Evolutionary conservation across 805 yeast genomes (phyloP).

Genomic region (Jamesozyma gamospora): DNA sequence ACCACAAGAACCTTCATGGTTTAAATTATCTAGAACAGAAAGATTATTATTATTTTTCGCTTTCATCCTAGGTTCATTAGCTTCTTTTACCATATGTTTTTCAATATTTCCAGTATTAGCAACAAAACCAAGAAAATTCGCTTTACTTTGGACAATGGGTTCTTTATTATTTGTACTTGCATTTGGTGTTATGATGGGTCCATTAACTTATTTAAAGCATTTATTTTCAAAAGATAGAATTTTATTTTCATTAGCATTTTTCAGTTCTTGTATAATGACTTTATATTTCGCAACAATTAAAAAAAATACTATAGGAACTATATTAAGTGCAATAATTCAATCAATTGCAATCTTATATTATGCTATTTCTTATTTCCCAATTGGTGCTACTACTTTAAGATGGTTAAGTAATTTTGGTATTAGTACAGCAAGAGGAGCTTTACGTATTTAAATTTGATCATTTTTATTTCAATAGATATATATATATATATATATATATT

Average conservation of each 20-base stretch:
- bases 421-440: constrained; percentile 39
- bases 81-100: constrained; percentile 74
- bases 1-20: constrained; percentile 63
- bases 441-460: constrained; percentile 18
- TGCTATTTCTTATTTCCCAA: constrained; percentile 87
- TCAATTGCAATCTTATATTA: constrained; percentile 83
- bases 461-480: background rate
- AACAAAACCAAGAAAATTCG: constrained; percentile 84
- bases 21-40: constrained; percentile 64
- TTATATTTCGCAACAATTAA: constrained; percentile 61
- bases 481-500: constrained; percentile 1
- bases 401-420: constrained; percentile 49
- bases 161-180: constrained; percentile 77
- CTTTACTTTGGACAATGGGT: constrained; percentile 84
- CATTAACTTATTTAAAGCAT: constrained; percentile 67
- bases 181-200: constrained; percentile 89
- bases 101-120: constrained; percentile 84
- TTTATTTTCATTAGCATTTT: constrained; percentile 71
- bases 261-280: constrained; percentile 70
- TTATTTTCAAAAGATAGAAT: constrained; percentile 65
- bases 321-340: constrained; percentile 67
- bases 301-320: constrained; percentile 65
- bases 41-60: constrained; percentile 66
- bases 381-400: constrained; percentile 72
- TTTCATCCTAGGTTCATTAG: constrained; percentile 65